A percentile compares a stretch with the other conserved stretches of the same genome.
phyloP scores from a whole-genome alignment of 2,329 filamentous ascomycete species.

The Colletotrichum gigasporum region DNA sequence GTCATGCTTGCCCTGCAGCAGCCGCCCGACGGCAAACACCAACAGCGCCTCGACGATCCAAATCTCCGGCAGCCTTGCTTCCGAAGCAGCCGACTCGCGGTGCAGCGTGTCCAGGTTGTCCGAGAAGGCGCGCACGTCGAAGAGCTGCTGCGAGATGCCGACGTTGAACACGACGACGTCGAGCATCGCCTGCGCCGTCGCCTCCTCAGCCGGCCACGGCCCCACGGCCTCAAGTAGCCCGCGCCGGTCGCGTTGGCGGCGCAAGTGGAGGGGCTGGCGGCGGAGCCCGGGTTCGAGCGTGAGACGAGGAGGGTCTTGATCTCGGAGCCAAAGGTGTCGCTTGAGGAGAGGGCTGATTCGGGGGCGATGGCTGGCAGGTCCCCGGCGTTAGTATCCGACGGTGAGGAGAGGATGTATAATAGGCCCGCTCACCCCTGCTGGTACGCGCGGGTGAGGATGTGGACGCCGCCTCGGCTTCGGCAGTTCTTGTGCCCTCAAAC shows the following conservation, averaged over 20 bases:
- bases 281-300: slow-evolving; percentile 6
- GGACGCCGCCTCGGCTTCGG: not conserved
- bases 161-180: slow-evolving; percentile 14
- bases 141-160: slow-evolving; percentile 28
- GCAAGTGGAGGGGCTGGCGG: not conserved
- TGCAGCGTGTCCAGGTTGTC: slow-evolving; percentile 15
- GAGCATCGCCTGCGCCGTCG: slow-evolving; percentile 14
- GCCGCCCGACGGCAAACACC: slow-evolving; percentile 14
- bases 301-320: slow-evolving; percentile 4
- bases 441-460: not conserved
- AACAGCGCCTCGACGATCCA: slow-evolving; percentile 22
- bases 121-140: slow-evolving; percentile 25
- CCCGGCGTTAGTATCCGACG: not conserved
- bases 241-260: not conserved
- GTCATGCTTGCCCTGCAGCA: not conserved
- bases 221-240: not conserved
- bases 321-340: slow-evolving; percentile 14
- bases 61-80: not conserved
- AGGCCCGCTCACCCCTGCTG: not conserved
- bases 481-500: not conserved
- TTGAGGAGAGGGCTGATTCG: slow-evolving; percentile 11
- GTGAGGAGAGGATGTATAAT: rapidly evolving
- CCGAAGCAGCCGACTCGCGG: not conserved
- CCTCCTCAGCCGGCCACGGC: slow-evolving; percentile 16
- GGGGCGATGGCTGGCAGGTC: slow-evolving; percentile 10